Evolutionary conservation across 2,329 filamentous ascomycete genomes (phyloP).

Genomic region (Aspergillus luchuensis): DNA sequence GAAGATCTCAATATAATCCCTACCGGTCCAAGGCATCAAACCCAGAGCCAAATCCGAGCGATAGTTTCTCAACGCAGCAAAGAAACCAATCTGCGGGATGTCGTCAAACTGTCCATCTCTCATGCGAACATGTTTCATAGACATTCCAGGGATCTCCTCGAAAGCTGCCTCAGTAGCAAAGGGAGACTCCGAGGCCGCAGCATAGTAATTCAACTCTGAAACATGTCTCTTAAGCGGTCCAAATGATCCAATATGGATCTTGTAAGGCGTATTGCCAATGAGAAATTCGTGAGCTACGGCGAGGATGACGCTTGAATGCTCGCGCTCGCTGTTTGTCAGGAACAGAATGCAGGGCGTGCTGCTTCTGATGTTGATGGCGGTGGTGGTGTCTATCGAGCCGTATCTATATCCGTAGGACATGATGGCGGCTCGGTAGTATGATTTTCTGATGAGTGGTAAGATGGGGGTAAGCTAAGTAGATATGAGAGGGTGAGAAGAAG

Average conservation of each 20-base stretch:
- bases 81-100: conserved; percentile 23
- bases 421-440: too few species aligned
- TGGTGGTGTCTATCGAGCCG: not conserved
- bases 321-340: conserved; percentile 45
- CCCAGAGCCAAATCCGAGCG: conserved; percentile 10
- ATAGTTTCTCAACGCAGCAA: conserved; percentile 30
- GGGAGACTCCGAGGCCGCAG: not conserved
- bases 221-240: conserved; percentile 29
- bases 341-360: conserved; percentile 35
- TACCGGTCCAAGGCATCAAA: conserved; percentile 32
- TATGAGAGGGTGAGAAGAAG: too few species aligned
- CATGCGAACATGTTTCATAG: not conserved
- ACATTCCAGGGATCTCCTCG: not conserved
- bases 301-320: conserved; percentile 47
- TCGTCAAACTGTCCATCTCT: not conserved
- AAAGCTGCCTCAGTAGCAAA: not conserved
- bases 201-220: not conserved
- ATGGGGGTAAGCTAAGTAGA: too few species aligned
- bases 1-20: conserved; percentile 44
- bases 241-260: conserved; percentile 41
- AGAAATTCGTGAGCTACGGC: conserved; percentile 43
- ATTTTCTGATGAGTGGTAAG: too few species aligned
- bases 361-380: too few species aligned
- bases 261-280: conserved; percentile 28
- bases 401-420: not conserved